Conservation (phyloP, 139 green algal genomes). For the Micromonas commoda region DNA sequence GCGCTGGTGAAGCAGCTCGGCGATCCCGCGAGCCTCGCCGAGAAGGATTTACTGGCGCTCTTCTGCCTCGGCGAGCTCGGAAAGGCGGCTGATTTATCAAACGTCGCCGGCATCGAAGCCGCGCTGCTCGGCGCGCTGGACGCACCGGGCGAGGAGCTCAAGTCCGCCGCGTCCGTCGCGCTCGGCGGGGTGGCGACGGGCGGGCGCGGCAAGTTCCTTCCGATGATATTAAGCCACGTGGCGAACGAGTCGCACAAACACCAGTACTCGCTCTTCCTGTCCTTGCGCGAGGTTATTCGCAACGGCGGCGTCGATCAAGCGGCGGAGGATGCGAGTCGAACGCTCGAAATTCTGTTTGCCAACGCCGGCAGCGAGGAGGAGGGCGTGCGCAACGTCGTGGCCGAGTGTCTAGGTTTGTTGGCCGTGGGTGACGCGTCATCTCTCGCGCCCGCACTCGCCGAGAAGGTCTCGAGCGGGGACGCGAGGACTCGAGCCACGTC, state of each 20-base stretch:
- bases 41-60: slow-evolving; percentile 76
- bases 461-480: background rate
- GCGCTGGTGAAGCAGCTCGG: too few relatives aligned
- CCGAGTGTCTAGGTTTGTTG: slow-evolving; percentile 85
- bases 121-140: slow-evolving; percentile 40
- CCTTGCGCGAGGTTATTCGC: slow-evolving; percentile 76
- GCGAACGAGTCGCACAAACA: slow-evolving; percentile 43
- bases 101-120: slow-evolving; percentile 38
- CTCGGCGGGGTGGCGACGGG: slow-evolving; percentile 74
- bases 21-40: too few relatives aligned
- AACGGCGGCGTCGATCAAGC: background rate
- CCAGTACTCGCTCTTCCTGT: slow-evolving; percentile 63
- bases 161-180: slow-evolving; percentile 65
- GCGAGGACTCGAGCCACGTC: background rate
- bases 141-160: slow-evolving; percentile 59
- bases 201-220: slow-evolving; percentile 70
- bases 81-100: slow-evolving; percentile 53
- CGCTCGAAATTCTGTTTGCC: slow-evolving; percentile 67
- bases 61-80: slow-evolving; percentile 79
- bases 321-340: background rate
- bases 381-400: slow-evolving; percentile 81
- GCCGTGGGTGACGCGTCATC: slow-evolving; percentile 24
- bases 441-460: background rate
- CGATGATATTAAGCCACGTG: slow-evolving; percentile 60
- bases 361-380: slow-evolving; percentile 53